These are phyloP conservation scores for Diaporthe amygdali DNA, from an alignment of 2,329 filamentous ascomycete species.

Conservation along the genomic window DNA sequence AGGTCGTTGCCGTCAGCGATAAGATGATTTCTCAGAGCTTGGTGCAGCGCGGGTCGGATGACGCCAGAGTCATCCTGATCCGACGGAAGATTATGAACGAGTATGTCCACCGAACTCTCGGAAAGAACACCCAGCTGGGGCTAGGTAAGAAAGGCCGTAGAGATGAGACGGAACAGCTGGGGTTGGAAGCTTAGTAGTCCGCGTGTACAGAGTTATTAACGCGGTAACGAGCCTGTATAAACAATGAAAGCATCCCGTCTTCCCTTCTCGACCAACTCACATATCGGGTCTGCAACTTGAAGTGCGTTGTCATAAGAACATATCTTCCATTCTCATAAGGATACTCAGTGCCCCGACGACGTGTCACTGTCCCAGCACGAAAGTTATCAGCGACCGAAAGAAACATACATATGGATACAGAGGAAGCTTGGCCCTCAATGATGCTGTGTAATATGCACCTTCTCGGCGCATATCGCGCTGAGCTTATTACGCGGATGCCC, in stretches of 20 bases:
- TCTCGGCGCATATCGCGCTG: background rate
- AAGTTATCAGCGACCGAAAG: background rate
- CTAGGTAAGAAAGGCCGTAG: background rate
- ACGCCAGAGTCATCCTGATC: constrained; percentile 7
- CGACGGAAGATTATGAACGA: constrained; percentile 18
- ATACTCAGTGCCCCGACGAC: background rate
- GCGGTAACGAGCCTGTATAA: constrained; percentile 13
- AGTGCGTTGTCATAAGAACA: too few relatives aligned
- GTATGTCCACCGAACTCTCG: background rate
- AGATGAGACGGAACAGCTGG: constrained; percentile 7
- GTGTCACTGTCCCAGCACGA: background rate
- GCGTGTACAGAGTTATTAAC: background rate
- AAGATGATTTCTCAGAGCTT: constrained; percentile 23
- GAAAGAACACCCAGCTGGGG: constrained; percentile 10
- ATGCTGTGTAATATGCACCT: background rate
- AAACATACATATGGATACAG: background rate
- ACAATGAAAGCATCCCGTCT: background rate
- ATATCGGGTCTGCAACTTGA: background rate
- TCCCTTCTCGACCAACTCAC: background rate
- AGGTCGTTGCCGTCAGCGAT: constrained; percentile 21
- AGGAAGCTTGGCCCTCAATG: background rate
- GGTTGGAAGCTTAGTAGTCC: background rate
- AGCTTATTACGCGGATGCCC: background rate
- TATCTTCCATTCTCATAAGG: background rate
- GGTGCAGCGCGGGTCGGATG: constrained; percentile 1